These are phyloP conservation scores for Aspergillus puulaauensis DNA, from an alignment of 2,329 filamentous ascomycete genomes.

Conservation along the genomic window DNA sequence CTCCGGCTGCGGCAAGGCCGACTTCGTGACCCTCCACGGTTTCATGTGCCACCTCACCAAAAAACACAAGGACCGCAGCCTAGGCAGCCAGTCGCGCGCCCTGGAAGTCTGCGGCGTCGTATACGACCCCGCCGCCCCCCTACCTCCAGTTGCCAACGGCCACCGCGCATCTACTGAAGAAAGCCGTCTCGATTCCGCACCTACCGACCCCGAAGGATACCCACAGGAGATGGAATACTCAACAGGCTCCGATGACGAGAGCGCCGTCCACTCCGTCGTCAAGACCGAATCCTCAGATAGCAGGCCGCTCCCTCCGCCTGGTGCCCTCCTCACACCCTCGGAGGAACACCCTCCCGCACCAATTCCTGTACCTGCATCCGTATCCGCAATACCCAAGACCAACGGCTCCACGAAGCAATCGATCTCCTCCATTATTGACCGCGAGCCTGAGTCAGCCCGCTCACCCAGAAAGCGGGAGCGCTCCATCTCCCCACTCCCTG, in stretches of 20 bases:
- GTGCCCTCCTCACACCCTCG: slow-evolving; percentile 13
- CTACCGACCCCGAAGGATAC: slow-evolving; percentile 31
- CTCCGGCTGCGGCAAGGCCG: slow-evolving; percentile 39
- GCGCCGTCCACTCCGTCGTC: slow-evolving; percentile 24
- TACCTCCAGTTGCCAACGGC: slow-evolving; percentile 31
- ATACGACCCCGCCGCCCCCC: slow-evolving; percentile 37
- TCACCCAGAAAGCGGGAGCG: slow-evolving; percentile 17
- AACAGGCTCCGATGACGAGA: slow-evolving; percentile 30
- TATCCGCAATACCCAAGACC: slow-evolving; percentile 12
- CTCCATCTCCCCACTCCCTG: slow-evolving; percentile 18
- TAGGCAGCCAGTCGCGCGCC: slow-evolving; percentile 41
- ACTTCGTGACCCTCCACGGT: slow-evolving; percentile 42
- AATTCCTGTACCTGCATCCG: too few species aligned
- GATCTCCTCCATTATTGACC: slow-evolving; percentile 42
- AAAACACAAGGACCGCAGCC: slow-evolving; percentile 42
- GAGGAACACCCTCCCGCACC: slow-evolving; percentile 17
- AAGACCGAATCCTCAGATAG: slow-evolving; percentile 30
- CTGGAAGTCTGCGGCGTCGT: slow-evolving; percentile 41
- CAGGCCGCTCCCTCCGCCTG: slow-evolving; percentile 19
- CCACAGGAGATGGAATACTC: slow-evolving; percentile 32
- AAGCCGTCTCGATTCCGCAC: slow-evolving; percentile 30
- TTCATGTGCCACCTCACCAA: slow-evolving; percentile 46
- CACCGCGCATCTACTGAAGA: slow-evolving; percentile 38
- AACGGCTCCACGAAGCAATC: slow-evolving; percentile 38
- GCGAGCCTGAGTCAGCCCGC: slow-evolving; percentile 26